phyloP scores from a whole-genome alignment of 192 early-diverging fungal genomes.

The Dissophora globulifera region DNA sequence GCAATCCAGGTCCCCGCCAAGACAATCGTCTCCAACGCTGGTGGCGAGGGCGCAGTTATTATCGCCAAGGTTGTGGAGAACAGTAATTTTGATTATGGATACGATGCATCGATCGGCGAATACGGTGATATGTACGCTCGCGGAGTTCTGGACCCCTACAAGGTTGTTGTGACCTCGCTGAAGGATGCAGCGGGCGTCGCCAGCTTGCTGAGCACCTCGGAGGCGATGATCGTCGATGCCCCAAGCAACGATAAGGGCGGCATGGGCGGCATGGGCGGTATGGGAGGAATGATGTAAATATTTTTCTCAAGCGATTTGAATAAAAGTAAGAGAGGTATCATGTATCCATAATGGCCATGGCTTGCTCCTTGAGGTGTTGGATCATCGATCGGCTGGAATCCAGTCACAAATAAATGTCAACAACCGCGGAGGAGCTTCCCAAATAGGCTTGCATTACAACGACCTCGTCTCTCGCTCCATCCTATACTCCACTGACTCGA shows the following conservation, averaged over 20 bases:
- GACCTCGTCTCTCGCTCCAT: too few relatives aligned
- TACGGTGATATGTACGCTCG: conserved; percentile 97
- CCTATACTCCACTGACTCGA: too few relatives aligned
- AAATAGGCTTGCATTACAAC: too few relatives aligned
- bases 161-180: conserved; percentile 98
- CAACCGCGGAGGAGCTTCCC: too few relatives aligned
- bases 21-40: conserved; percentile 98
- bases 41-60: conserved; percentile 95
- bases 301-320: too few relatives aligned
- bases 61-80: conserved; percentile 95
- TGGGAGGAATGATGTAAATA: conserved; percentile 80
- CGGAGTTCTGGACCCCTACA: conserved; percentile 98
- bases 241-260: conserved; percentile 77
- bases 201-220: conserved; percentile 95
- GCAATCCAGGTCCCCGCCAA: conserved; percentile 93
- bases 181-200: conserved; percentile 98
- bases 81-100: conserved; percentile 92
- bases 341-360: too few relatives aligned
- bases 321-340: too few relatives aligned
- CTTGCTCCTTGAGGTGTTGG: too few relatives aligned
- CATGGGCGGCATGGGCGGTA: conserved; percentile 73
- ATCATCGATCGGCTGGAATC: too few relatives aligned
- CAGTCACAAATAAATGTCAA: too few relatives aligned
- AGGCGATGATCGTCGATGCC: conserved; percentile 98
- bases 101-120: conserved; percentile 90